Evolutionary conservation across 192 early-diverging fungal species (phyloP), one percentile per base, ranked within the genome.

Genomic region (Coemansia javaensis): DNA sequence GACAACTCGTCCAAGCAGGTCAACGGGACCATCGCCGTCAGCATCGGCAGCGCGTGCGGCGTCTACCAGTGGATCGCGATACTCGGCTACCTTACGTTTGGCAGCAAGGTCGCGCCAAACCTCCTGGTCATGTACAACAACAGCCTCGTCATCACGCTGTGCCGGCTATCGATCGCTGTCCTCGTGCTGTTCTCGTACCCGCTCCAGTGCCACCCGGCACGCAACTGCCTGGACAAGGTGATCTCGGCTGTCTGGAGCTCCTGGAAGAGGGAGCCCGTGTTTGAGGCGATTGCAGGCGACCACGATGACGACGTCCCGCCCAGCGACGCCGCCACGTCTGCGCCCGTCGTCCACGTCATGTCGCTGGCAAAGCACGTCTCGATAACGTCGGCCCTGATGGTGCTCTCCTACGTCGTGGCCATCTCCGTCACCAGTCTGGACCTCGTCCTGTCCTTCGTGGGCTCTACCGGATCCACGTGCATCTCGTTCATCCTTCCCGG

Each of bases 401-500:
- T 85, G 13, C 40, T 66, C 15, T 85, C 86, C 27, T 94, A 87
- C 41, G 20, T 82, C 8, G 72, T 88, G 32, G 86, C 93, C 14
- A 86, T 91, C 14, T 62, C 77, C 0, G 84, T 93, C 5, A 79
- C 85, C 8, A 80, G 90, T 50, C 66, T 99, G 30, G 86, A 89
- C 38, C 77, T 86, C 48, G 88, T 98, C 5, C 52, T 99, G 38
- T 77, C 92, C 0, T 80, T 98, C 52, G 97, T 99, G 0, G 97
- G 97, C 22, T 92, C 94, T 3, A 97, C 97, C 0, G 97, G 97
- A 12, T 93, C 90, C 2, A 97, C 94, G 0, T 85, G 85, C 24
- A 91, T 99, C 32, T 93, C 91, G 38, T 97, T 97, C 63, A 99
- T 99, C 47, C 71, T 99, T 15, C 96, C 96, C 0, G 90, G 93